phyloP scores from a whole-genome alignment of 1,284 basidiomycete species.

The Leccinum angustisporum region DNA sequence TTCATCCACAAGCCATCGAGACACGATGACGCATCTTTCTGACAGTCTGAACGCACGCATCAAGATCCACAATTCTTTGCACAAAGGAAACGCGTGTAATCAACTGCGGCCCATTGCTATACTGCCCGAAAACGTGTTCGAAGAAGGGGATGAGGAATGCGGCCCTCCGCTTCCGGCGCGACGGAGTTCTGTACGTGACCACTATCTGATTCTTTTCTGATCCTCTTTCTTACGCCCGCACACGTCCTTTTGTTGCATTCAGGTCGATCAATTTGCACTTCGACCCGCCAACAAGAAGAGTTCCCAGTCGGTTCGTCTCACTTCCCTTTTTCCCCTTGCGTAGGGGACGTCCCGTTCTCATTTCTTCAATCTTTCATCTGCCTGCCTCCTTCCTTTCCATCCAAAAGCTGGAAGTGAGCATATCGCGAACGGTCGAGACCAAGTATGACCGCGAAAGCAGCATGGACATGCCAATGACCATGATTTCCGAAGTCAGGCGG shows the following conservation, averaged over 20 bases:
- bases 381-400: background rate
- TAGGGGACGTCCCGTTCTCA: background rate
- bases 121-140: background rate
- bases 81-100: background rate
- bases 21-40: background rate
- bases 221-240: background rate
- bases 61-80: slow-evolving; percentile 3
- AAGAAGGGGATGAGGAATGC: background rate
- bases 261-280: background rate
- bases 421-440: slow-evolving; percentile 17
- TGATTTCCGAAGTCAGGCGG: background rate
- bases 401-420: slow-evolving; percentile 18
- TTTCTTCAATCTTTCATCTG: background rate
- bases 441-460: slow-evolving; percentile 12
- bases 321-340: background rate
- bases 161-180: background rate
- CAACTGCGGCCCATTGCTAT: slow-evolving; percentile 4
- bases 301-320: slow-evolving; percentile 13
- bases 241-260: too few relatives aligned
- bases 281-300: background rate
- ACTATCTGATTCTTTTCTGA: background rate
- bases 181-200: slow-evolving; percentile 8
- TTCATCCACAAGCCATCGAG: background rate
- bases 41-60: slow-evolving; percentile 25
- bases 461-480: background rate